Conservation (phyloP, 331 rosid species). For the Phaseolus coccineus region DNA sequence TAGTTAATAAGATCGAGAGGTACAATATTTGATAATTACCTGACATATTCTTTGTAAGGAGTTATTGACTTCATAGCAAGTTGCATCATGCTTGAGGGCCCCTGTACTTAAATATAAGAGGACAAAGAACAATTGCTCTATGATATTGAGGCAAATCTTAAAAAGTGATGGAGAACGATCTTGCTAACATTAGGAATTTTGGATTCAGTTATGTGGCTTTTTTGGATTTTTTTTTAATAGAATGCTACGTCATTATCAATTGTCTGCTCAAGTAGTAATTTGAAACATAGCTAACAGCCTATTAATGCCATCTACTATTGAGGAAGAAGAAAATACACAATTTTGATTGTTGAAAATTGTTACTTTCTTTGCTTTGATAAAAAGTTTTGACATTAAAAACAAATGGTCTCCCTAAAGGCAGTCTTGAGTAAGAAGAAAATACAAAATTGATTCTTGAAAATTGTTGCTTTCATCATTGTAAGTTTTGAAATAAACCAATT, state of each 20-base stretch:
- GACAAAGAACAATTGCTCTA: neutral
- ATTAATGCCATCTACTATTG: neutral
- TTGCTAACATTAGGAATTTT: constrained; percentile 3
- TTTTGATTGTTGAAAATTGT: neutral
- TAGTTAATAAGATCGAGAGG: constrained; percentile 18
- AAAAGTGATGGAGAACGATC: neutral
- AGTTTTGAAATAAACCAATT: neutral
- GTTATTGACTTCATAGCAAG: constrained; percentile 36
- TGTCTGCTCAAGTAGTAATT: neutral
- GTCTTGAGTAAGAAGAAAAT: too few relatives aligned
- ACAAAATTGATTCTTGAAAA: too few relatives aligned
- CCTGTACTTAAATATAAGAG: neutral
- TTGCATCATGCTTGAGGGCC: constrained; percentile 38
- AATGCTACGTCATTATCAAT: neutral
- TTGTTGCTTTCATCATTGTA: too few relatives aligned
- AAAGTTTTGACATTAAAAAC: neutral
- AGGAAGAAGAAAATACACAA: neutral
- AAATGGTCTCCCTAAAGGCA: too few relatives aligned
- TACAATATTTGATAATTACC: constrained; percentile 38
- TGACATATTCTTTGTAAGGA: constrained; percentile 38
- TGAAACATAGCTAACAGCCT: neutral
- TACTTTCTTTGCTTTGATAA: neutral
- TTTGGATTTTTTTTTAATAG: neutral
- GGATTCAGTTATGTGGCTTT: constrained; percentile 8
- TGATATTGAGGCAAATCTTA: constrained; percentile 11